Conservation (phyloP, 2,329 filamentous ascomycete species). For the Fusarium musae region DNA sequence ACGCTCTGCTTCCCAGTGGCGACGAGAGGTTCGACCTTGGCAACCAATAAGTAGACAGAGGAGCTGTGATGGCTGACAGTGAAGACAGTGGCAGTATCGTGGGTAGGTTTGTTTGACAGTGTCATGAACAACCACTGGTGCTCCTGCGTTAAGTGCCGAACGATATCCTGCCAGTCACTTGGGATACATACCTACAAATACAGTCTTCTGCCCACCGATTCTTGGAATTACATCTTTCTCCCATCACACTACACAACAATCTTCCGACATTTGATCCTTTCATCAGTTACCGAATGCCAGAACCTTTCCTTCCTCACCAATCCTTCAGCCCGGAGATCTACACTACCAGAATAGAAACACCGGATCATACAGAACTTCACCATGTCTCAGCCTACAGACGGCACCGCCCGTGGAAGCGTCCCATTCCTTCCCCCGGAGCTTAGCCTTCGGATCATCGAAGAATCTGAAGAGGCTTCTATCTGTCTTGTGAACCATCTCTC, state of each 20-base stretch:
- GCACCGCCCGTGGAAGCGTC: rapidly evolving
- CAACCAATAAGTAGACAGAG: not conserved
- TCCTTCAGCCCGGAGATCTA: not conserved
- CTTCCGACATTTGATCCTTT: not conserved
- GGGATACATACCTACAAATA: not conserved
- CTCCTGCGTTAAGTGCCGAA: rapidly evolving
- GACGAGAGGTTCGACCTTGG: rapidly evolving
- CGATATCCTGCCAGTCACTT: rapidly evolving
- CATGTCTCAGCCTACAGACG: not conserved
- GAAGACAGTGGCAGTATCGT: not conserved
- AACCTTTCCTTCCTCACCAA: not conserved
- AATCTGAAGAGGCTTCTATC: not conserved
- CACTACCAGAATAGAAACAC: too few species aligned
- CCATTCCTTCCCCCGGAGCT: not conserved
- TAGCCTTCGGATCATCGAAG: not conserved
- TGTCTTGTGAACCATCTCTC: not conserved
- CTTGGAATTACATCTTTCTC: not conserved
- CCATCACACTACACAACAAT: not conserved
- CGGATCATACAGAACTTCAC: not conserved
- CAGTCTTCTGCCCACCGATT: not conserved
- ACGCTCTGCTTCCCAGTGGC: not conserved
- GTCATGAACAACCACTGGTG: not conserved
- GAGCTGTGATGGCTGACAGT: not conserved
- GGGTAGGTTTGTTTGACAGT: not conserved
- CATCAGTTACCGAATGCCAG: not conserved